phyloP scores from a whole-genome alignment of 148 eudicot species.

The Mesembryanthemum crystallinum region DNA sequence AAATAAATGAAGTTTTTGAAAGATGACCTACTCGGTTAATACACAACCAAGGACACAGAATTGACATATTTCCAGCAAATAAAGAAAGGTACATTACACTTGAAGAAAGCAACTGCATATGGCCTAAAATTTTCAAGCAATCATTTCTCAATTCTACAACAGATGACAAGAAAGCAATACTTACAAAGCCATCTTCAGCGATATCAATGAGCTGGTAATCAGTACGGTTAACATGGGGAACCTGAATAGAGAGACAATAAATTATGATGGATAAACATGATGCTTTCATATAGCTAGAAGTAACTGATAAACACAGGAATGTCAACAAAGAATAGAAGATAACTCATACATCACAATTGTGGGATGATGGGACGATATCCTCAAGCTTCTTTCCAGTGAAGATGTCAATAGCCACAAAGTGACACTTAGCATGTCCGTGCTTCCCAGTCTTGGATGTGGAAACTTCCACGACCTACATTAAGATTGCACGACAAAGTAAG shows the following conservation, averaged over 20 bases:
- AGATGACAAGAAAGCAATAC: slow-evolving; percentile 1
- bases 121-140: not conserved
- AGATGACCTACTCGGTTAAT: too few relatives aligned
- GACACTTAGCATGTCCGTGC: slow-evolving; percentile 62
- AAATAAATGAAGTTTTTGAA: too few relatives aligned
- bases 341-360: slow-evolving; percentile 48
- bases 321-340: not conserved
- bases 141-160: not conserved
- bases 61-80: too few relatives aligned
- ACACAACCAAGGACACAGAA: too few relatives aligned
- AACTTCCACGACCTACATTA: slow-evolving; percentile 51
- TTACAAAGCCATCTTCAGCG: slow-evolving; percentile 47
- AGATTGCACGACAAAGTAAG: not conserved
- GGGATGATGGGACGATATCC: slow-evolving; percentile 57
- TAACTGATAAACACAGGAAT: not conserved
- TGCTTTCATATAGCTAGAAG: not conserved
- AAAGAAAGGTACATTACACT: too few relatives aligned
- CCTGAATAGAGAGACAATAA: slow-evolving; percentile 24
- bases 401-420: slow-evolving; percentile 53
- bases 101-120: too few relatives aligned
- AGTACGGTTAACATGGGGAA: slow-evolving; percentile 47
- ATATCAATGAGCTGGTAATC: slow-evolving; percentile 46
- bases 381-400: slow-evolving; percentile 50
- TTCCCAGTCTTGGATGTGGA: slow-evolving; percentile 59
- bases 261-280: not conserved